These are phyloP conservation scores for Knufia fluminis DNA, from an alignment of 2,329 filamentous ascomycete genomes.

Conservation along the genomic window DNA sequence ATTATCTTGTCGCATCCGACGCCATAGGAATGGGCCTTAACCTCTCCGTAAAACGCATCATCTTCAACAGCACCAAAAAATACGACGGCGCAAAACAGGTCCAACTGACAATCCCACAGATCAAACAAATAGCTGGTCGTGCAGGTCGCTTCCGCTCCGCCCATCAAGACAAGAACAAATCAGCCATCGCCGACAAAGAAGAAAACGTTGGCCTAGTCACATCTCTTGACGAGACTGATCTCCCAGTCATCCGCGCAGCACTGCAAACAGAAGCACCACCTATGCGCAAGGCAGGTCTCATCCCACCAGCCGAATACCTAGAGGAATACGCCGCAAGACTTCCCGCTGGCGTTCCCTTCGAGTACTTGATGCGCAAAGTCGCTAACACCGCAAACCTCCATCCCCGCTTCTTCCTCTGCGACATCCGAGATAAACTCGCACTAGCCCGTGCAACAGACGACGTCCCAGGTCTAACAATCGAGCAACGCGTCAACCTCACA, in stretches of 20 bases:
- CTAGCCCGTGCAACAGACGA: constrained; percentile 68
- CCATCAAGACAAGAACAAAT: constrained; percentile 38
- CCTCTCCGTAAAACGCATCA: constrained; percentile 71
- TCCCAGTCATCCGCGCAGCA: constrained; percentile 51
- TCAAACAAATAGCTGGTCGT: constrained; percentile 91
- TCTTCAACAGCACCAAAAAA: constrained; percentile 74
- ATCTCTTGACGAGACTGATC: constrained; percentile 62
- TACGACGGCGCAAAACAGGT: constrained; percentile 52
- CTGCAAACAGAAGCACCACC: constrained; percentile 57
- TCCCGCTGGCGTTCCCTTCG: constrained; percentile 68
- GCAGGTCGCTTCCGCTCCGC: constrained; percentile 79
- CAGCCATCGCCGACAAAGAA: constrained; percentile 9
- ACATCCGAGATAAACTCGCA: constrained; percentile 51
- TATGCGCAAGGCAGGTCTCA: constrained; percentile 61
- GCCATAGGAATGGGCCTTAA: constrained; percentile 98
- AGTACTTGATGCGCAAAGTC: constrained; percentile 69
- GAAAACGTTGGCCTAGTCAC: constrained; percentile 63
- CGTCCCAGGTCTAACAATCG: constrained; percentile 55
- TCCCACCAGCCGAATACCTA: constrained; percentile 61
- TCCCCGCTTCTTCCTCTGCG: constrained; percentile 61
- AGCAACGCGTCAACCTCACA: constrained; percentile 68
- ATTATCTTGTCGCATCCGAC: constrained; percentile 86
- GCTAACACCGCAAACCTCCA: constrained; percentile 58
- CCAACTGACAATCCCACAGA: constrained; percentile 60
- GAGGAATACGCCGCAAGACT: constrained; percentile 75